Evolutionary conservation across 495 filamentous ascomycete species (phyloP), one percentile per base, ranked within the genome.

Genomic region (Acidiella bohemica): DNA sequence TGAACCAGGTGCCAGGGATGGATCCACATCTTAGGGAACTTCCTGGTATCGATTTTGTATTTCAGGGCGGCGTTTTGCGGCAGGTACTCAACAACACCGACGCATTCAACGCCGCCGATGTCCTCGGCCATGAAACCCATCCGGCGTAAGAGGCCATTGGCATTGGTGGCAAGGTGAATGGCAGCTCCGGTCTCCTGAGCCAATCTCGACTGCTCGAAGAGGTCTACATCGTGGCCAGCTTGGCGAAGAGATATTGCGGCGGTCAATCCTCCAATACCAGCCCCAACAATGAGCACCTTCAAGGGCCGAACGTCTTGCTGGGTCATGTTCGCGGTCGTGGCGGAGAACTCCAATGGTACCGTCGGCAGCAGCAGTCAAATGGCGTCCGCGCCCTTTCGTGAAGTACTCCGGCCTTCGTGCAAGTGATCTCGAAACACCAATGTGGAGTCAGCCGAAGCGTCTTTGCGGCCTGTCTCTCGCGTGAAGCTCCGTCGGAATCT

Each of bases 251-350:
- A 68, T 46, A 75, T 67, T 0, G 72, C 71, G 11, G 71, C 64
- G 1, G 63, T 56, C 20, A 75, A 49, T 6, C 72, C 71, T 10
- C 68, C 69, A 16, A 75, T 75, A 0, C 73, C 71, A 12, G 67
- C 72, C 11, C 71, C 72, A n/a, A 70, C 63, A 17, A 76, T 70
- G 44, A 64, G 41, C 5, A 39, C 21, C 16, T 20, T 23, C 2
- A 39, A 25, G n/a, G n/a, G n/a, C n/a, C n/a, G n/a, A n/a, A n/a
- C n/a, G n/a, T n/a, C n/a, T n/a, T n/a, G n/a, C n/a, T n/a, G n/a
- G n/a, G 34, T 13, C 22, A 23, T 25, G n/a, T 11, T 37, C 19
- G n/a, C 9, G 32, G 32, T 34, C 4, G 32, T n/a, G n/a, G n/a
- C n/a, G n/a, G n/a, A n/a, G n/a, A n/a, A n/a, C n/a, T n/a, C n/a